Conservation (phyloP, 2,329 filamentous ascomycete genomes). For the Pseudogymnoascus sp. region DNA sequence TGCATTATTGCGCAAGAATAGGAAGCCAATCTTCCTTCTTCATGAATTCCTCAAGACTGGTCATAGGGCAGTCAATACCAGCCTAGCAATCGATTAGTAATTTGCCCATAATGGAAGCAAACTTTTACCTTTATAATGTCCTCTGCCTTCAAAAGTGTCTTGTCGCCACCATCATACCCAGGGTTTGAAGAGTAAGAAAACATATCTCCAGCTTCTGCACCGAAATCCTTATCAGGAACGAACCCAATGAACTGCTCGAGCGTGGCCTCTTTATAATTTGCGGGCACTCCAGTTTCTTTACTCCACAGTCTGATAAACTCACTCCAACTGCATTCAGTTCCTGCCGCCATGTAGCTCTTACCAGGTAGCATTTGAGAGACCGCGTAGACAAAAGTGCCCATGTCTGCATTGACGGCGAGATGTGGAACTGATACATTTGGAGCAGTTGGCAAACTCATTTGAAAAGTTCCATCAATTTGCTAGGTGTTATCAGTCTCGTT, state of each 20-base stretch:
- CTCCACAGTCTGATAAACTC: slow-evolving; percentile 39
- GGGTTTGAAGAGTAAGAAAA: slow-evolving; percentile 39
- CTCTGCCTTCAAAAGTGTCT: slow-evolving; percentile 33
- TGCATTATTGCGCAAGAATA: slow-evolving; percentile 11
- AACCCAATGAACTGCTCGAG: slow-evolving; percentile 34
- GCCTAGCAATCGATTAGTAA: not conserved
- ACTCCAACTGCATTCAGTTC: slow-evolving; percentile 38
- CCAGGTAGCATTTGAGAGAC: slow-evolving; percentile 42
- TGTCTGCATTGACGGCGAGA: slow-evolving; percentile 38
- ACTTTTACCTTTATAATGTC: slow-evolving; percentile 37
- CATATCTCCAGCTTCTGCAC: slow-evolving; percentile 39
- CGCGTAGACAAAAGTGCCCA: slow-evolving; percentile 41
- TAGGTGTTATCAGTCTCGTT: slow-evolving; percentile 14
- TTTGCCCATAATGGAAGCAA: not conserved
- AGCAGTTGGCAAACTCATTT: slow-evolving; percentile 40
- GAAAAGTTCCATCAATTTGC: slow-evolving; percentile 34
- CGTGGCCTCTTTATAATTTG: slow-evolving; percentile 34
- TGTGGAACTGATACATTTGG: slow-evolving; percentile 36
- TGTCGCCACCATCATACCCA: slow-evolving; percentile 41
- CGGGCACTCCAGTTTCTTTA: slow-evolving; percentile 28
- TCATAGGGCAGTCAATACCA: slow-evolving; percentile 23
- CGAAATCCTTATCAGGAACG: slow-evolving; percentile 34
- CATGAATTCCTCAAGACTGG: slow-evolving; percentile 25
- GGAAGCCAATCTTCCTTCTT: slow-evolving; percentile 25
- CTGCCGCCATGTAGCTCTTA: slow-evolving; percentile 41